phyloP scores from a whole-genome alignment of 2,329 filamentous ascomycete genomes.

The Aspergillus versicolor region DNA sequence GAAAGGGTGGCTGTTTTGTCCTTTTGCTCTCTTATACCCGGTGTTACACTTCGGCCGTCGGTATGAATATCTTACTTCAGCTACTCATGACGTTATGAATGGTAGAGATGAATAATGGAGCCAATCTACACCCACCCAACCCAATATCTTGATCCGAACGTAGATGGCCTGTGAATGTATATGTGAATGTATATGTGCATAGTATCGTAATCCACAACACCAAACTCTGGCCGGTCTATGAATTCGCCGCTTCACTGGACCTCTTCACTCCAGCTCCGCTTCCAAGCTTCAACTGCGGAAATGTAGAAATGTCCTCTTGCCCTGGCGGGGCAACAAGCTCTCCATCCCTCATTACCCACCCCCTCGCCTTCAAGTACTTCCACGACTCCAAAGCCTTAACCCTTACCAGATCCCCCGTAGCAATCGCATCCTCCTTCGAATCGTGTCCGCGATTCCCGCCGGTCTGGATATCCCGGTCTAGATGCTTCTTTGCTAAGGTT shows the following conservation, averaged over 20 bases:
- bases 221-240: not conserved
- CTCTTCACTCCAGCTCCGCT: slow-evolving; percentile 28
- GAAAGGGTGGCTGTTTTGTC: slow-evolving; percentile 3
- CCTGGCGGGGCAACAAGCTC: slow-evolving; percentile 34
- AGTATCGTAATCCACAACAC: not conserved
- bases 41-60: not conserved
- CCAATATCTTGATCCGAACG: not conserved
- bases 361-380: slow-evolving; percentile 63
- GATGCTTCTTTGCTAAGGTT: slow-evolving; percentile 65
- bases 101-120: slow-evolving; percentile 31
- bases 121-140: slow-evolving; percentile 18
- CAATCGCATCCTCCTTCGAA: slow-evolving; percentile 84
- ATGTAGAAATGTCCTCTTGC: slow-evolving; percentile 5
- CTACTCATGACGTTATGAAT: slow-evolving; percentile 34
- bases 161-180: not conserved
- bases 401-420: slow-evolving; percentile 82
- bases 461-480: slow-evolving; percentile 77
- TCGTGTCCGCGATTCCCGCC: slow-evolving; percentile 72
- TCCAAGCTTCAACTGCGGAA: slow-evolving; percentile 17
- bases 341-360: slow-evolving; percentile 64
- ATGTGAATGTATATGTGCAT: not conserved
- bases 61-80: slow-evolving; percentile 9
- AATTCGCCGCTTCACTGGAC: not conserved
- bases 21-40: not conserved
- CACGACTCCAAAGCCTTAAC: slow-evolving; percentile 70